A percentile compares a stretch with the other conserved stretches of the same genome.
Conservation (phyloP, 2,329 filamentous ascomycete genomes). For the Phaeomoniella chlamydospora region DNA sequence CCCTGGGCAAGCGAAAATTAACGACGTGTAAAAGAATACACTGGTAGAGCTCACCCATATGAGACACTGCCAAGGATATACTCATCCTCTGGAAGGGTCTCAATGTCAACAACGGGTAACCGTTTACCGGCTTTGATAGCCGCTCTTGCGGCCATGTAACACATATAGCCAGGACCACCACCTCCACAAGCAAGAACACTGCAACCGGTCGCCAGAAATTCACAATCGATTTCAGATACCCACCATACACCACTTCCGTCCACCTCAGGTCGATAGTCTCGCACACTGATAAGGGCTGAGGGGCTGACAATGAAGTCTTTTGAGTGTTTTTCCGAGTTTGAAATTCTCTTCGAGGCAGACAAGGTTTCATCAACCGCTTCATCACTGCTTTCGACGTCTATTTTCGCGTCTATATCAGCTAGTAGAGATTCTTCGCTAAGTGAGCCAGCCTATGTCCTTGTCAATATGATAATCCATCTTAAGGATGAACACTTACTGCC, state of each 20-base stretch:
- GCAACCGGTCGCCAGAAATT: slow-evolving; percentile 19
- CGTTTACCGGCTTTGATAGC: slow-evolving; percentile 4
- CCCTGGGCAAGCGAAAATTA: slow-evolving; percentile 1
- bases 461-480: no score
- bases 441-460: no score
- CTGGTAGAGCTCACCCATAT: slow-evolving; percentile 3
- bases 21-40: neutral
- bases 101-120: slow-evolving; percentile 5
- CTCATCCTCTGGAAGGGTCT: slow-evolving; percentile 4
- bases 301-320: slow-evolving; percentile 7
- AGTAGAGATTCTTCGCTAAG: no score
- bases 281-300: slow-evolving; percentile 15
- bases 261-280: slow-evolving; percentile 16
- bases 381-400: no score
- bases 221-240: slow-evolving; percentile 18
- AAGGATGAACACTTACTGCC: slow-evolving; percentile 18
- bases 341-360: no score
- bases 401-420: no score
- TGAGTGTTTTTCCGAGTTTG: slow-evolving; percentile 3
- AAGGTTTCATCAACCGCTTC: no score
- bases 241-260: slow-evolving; percentile 15
- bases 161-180: slow-evolving; percentile 23
- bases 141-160: slow-evolving; percentile 4
- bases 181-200: slow-evolving; percentile 20
- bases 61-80: slow-evolving; percentile 4